Evolutionary conservation across 2,329 filamentous ascomycete genomes (phyloP).

Genomic region (Aspergillus aculeatus): DNA sequence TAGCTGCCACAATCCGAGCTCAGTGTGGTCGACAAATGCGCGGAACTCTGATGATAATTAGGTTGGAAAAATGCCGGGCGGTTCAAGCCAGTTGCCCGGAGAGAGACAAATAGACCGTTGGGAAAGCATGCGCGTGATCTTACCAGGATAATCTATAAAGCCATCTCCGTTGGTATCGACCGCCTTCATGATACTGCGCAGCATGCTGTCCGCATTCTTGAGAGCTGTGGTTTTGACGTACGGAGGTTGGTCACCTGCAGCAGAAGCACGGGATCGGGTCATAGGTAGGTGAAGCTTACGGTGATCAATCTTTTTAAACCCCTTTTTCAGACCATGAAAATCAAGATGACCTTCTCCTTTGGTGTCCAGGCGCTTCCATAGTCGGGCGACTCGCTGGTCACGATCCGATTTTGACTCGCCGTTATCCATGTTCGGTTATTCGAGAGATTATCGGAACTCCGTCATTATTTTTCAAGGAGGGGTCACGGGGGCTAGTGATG

Average conservation of each 20-base stretch:
- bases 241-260: slow-evolving; percentile 25
- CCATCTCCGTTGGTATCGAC: slow-evolving; percentile 88
- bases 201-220: slow-evolving; percentile 86
- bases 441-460: slow-evolving; percentile 43
- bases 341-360: slow-evolving; percentile 76
- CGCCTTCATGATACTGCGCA: slow-evolving; percentile 73
- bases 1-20: slow-evolving; percentile 75
- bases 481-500: slow-evolving; percentile 18
- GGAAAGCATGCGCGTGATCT: slow-evolving; percentile 28
- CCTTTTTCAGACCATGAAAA: slow-evolving; percentile 77
- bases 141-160: slow-evolving; percentile 87
- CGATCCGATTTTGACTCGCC: slow-evolving; percentile 74
- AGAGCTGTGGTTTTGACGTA: slow-evolving; percentile 53
- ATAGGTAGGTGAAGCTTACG: slow-evolving; percentile 56
- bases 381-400: slow-evolving; percentile 75
- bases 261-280: slow-evolving; percentile 21
- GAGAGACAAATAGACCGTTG: slow-evolving; percentile 3
- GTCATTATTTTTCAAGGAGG: slow-evolving; percentile 41
- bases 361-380: slow-evolving; percentile 82
- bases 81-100: slow-evolving; percentile 16
- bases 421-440: slow-evolving; percentile 58
- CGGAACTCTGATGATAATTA: slow-evolving; percentile 69
- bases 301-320: slow-evolving; percentile 85
- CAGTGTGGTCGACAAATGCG: slow-evolving; percentile 81
- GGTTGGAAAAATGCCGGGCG: slow-evolving; percentile 20